Base-by-base conservation (phyloP, 192 early-diverging fungal genomes). In the Entomortierella chlamydospora region DNA sequence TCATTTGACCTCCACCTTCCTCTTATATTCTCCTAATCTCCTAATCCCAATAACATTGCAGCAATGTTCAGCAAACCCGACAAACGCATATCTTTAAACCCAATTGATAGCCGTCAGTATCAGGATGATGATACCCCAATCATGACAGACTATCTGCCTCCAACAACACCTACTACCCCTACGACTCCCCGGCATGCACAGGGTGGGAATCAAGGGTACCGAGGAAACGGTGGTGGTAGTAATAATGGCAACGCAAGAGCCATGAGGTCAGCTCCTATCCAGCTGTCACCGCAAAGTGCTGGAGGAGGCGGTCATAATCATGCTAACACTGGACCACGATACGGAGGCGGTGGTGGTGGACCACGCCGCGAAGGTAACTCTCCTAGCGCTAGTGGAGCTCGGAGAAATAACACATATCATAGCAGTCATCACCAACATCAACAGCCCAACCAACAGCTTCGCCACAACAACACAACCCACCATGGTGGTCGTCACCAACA, bases 11-110 rank as follows among this genome's bases (percentile, higher is more conserved):
- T 37, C 4, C 4, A 37, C 10, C 34, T 37, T 7, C 34, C 10
- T 37, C 34, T n/a, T n/a, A 37, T 7, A 37, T 37, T 54, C 23
- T 29, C 52, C 11, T 54, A 2, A 50, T 55, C 52, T 43, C 4
- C n/a, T n/a, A n/a, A n/a, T n/a, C n/a, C n/a, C n/a, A n/a, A n/a
- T n/a, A n/a, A n/a, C n/a, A n/a, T n/a, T n/a, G n/a, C 15, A 18
- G 13, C 33, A 49, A 79, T 79, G 76, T 79, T 79, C 63, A 59
- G 43, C 62, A 70, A 65, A 42, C 47, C 37, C 43, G 59, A 61
- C 29, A 70, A 79, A 34, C 76, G 76, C 41, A 79, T 79, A 49
- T 79, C 76, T 1, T 61, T 79, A 4, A 73, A 73, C 47, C 67
- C 64, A 5, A 43, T 76, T 4, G 81, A 77, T 39, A 57, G 67